Percentiles rank a stretch among this genome's conserved stretches.
Evolutionary conservation across 108 stramenopile species (phyloP).

Genomic region (Cyclotella distinguenda): DNA sequence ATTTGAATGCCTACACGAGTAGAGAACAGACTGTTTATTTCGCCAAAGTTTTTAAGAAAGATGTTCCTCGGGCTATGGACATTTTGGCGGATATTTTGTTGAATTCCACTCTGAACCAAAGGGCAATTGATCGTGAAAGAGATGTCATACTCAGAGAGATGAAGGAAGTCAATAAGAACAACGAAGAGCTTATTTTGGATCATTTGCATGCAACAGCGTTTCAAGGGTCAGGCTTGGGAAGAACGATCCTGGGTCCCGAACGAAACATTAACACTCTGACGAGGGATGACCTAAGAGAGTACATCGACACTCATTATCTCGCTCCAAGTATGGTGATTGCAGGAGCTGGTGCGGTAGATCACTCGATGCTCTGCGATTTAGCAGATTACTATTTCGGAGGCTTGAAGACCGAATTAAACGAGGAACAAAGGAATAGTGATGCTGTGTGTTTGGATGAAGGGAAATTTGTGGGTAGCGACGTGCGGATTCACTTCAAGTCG

Average conservation of each 20-base stretch:
- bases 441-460: constrained; percentile 91
- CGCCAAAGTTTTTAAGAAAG: constrained; percentile 97
- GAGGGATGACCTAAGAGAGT: constrained; percentile 84
- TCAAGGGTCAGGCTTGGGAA: constrained; percentile 90
- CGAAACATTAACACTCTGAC: constrained; percentile 88
- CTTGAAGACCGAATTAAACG: constrained; percentile 61
- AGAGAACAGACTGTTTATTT: constrained; percentile 99
- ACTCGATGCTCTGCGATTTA: constrained; percentile 84
- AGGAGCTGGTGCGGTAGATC: constrained; percentile 96
- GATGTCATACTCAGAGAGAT: constrained; percentile 99
- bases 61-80: constrained; percentile 93
- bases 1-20: constrained; percentile 97
- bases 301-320: constrained; percentile 97
- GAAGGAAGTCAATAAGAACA: constrained; percentile 98
- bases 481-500: constrained; percentile 87
- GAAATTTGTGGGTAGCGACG: constrained; percentile 94
- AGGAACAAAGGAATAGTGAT: constrained; percentile 56
- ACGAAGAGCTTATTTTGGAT: constrained; percentile 98
- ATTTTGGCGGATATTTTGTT: constrained; percentile 96
- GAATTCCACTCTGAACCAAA: constrained; percentile 83
- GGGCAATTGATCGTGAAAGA: constrained; percentile 92
- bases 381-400: constrained; percentile 91
- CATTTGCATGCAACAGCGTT: constrained; percentile 98
- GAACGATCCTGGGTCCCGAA: constrained; percentile 96
- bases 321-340: constrained; percentile 98